Evolutionary conservation across 73 alveolate species (phyloP), one percentile per base, ranked within the genome.

Genomic region (Symbiodinium pilosum): DNA sequence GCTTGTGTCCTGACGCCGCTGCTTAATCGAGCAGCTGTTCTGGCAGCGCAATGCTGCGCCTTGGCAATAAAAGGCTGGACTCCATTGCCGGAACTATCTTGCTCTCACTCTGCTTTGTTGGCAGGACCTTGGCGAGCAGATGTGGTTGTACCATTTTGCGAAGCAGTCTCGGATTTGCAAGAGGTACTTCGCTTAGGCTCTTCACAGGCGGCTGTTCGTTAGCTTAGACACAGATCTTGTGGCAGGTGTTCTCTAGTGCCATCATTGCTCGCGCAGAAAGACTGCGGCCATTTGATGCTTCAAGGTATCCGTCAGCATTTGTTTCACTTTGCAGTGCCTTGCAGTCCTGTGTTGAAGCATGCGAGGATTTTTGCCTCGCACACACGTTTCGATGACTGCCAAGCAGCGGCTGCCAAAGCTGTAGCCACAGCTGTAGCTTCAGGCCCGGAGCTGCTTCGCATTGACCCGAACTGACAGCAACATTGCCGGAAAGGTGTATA

Each of bases 191-290:
- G 6, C 6, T 4, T 26, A 16, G 40, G 21, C 40, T 20, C 83
- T 64, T 30, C 6, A 20, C 6, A 16, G 40, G 21, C 40, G 21
- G 40, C 38, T 8, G n/a, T 11, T 52, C 71, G 71, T 11, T 64
- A 64, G 83, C 8, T 16, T 5, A 26, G n/a, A 26, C 40, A 11
- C 24, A 73, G 71, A 36, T 51, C 39, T 24, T 16, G 47, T 21
- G 42, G 42, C 86, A 73, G 86, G 94, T 87, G 43, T 87, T 87
- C 86, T 39, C 36, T 32, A 64, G 12, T 6, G 94, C 94, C 7
- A 59, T 87, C 94, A 87, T 87, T 54, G 94, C 94, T 4, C 94
- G 94, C n/a, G 94, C 94, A 32, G 94, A 87, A 40, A 83, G 56
- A 30, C 86, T 38, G 24, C 85, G 94, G 4, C 94, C 94, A 34